Evolutionary conservation across 225 moss, liverwort and hornwort species (phyloP), one percentile per base, ranked within the genome.

Genomic region (Sphagnum tenellum): DNA sequence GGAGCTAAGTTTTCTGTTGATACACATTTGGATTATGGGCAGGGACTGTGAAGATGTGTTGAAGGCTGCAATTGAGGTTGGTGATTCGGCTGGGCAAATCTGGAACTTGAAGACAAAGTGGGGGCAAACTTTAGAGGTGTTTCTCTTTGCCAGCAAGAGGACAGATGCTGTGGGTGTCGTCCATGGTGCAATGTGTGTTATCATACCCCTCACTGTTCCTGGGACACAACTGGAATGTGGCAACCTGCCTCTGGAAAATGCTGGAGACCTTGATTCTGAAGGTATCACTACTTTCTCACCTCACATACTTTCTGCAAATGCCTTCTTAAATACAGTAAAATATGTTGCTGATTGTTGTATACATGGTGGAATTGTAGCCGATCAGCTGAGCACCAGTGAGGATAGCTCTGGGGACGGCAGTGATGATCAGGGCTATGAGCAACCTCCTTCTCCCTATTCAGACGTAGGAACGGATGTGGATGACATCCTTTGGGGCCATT

Each of bases 91-190:
- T 1, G 77, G 73, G 10, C 77, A 84, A 64, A 67, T 69, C 14
- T 84, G 84, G 84, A 69, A 13, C 58, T 3, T 84, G 67, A 84
- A 84, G 69, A 81, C 80, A 0, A 84, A 81, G 71, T 84, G 84
- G 80, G 84, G 80, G 2, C 68, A 73, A 58, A 69, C 75, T 12
- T 9, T 73, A 56, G 75, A 69, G 52, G 73, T 77, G 4, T 3
- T 76, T 1, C 64, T 84, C 11, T 69, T 75, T 64, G 77, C 78
- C 0, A 80, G 66, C 59, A 73, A 68, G 7, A 77, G 75, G 48
- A 59, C 71, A 2, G 75, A 78, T 7, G 61, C 49, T 8, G 49
- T 44, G 59, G 73, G 69, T 3, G 73, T 52, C 3, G 46, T 71
- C 9, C 46, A 65, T 4, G 80, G 80, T 14, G 80, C 72, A 3